Base-by-base conservation (phyloP, 768 basidiomycete species). In the Exidia glandulosa region DNA sequence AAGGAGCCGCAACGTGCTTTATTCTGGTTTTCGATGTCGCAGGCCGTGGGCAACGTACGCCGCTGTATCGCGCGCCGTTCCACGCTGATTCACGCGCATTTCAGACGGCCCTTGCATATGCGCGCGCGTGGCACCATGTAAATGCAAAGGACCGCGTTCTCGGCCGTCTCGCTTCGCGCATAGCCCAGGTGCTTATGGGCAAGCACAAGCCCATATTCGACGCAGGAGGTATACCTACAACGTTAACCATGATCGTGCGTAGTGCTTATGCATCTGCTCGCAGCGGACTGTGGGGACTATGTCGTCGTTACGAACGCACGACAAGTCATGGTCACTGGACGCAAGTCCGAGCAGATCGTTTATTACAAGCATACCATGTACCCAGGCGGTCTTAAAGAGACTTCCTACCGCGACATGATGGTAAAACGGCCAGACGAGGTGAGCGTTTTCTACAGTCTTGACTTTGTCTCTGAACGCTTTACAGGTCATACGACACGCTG, bases 201-300 rank as follows among this genome's bases (percentile, higher is more conserved):
- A 99, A 98, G 75, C 94, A 98, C 73, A 99, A 98, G 70, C 94
- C 95, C 5, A 91, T 94, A 41, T 98, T 90, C 67, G 93, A 98
- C 73, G 92, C 91, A 10, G 81, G 87, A 64, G 83, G 95, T 93
- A 63, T 61, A 87, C 75, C 6, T 37, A 23, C 33, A 14, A 25
- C 45, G 47, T 23, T 48, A 30, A 4, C 23, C 32, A 54, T 45
- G 45, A 10, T 12, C 58, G 30, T 41, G 4, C 23, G 19, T 30
- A 7, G 29, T 13, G 12, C 50, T 56, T 23, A 12, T 13, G 7
- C n/a, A n/a, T n/a, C n/a, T n/a, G n/a, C n/a, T 16, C 45, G 14
- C 63, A 96, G 95, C 89, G 64, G 96, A 99, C 73, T 94, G 91
- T 59, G 96, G 96, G 9, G 96, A 99, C 83, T 97, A 97, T 69